A percentile compares a stretch with the other conserved stretches of the same genome.
These are phyloP conservation scores for Solanum chiquidenum DNA, from an alignment of 257 asterid genomes.

Conservation along the genomic window DNA sequence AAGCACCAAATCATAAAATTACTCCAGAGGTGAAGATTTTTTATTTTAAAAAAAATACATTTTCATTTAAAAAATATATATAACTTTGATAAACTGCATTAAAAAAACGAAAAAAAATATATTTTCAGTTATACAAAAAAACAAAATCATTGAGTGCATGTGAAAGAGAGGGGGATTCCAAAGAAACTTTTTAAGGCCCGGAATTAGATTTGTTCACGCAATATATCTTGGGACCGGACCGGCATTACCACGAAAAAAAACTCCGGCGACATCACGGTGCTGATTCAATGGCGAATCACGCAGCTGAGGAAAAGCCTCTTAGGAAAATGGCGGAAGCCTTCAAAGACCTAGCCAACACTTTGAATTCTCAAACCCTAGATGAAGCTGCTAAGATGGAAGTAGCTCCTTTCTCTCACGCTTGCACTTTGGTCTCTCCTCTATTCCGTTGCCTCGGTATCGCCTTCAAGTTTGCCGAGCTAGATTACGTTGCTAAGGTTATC, in stretches of 20 bases:
- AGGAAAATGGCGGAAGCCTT: conserved; percentile 71
- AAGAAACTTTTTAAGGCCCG: background rate
- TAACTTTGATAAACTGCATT: too few species aligned
- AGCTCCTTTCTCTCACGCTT: conserved; percentile 60
- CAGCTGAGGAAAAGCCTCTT: conserved; percentile 43
- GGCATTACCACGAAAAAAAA: background rate
- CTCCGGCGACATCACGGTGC: background rate
- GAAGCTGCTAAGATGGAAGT: conserved; percentile 52
- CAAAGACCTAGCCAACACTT: conserved; percentile 34
- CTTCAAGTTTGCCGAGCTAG: conserved; percentile 86
- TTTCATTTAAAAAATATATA: too few species aligned
- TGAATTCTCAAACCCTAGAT: conserved; percentile 22
- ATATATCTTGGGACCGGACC: background rate
- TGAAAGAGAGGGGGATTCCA: background rate
- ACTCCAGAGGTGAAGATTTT: too few species aligned
- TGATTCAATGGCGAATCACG: conserved; percentile 10
- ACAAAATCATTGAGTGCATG: background rate
- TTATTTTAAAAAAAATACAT: too few species aligned
- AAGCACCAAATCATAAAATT: too few species aligned
- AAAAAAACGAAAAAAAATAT: too few species aligned
- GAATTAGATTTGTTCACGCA: background rate
- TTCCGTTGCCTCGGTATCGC: conserved; percentile 95
- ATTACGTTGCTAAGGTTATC: conserved; percentile 74
- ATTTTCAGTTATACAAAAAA: background rate
- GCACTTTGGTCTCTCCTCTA: conserved; percentile 82